Conservation (phyloP, 441 rosid species). For the Viola pubescens region DNA sequence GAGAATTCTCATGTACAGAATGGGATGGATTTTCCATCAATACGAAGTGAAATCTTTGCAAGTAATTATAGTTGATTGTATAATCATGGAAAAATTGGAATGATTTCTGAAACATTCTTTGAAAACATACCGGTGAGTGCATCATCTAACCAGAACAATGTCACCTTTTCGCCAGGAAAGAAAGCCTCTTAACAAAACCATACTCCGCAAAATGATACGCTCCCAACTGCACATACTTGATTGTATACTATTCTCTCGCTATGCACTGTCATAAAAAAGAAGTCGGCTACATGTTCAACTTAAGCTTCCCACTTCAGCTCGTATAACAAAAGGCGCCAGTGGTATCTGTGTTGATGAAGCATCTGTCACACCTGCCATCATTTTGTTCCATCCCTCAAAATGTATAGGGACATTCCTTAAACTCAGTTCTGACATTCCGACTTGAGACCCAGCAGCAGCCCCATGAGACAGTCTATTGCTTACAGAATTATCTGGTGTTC, state of each 20-base stretch:
- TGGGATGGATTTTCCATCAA: no score
- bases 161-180: slow-evolving; percentile 11
- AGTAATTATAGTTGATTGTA: no score
- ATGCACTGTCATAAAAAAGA: slow-evolving; percentile 3
- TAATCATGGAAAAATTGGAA: no score
- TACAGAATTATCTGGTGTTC: slow-evolving; percentile 18
- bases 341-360: slow-evolving; percentile 33
- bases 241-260: slow-evolving; percentile 14
- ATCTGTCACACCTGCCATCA: slow-evolving; percentile 34
- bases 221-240: slow-evolving; percentile 7
- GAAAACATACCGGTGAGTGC: slow-evolving; percentile 4
- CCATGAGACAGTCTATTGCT: slow-evolving; percentile 27
- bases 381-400: slow-evolving; percentile 33
- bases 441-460: slow-evolving; percentile 20
- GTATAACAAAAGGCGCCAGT: slow-evolving; percentile 37
- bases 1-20: no score
- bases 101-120: not conserved
- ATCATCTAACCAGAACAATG: slow-evolving; percentile 14
- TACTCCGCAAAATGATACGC: slow-evolving; percentile 9
- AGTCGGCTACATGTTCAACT: slow-evolving; percentile 20
- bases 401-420: slow-evolving; percentile 24
- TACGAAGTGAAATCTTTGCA: no score
- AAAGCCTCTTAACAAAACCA: slow-evolving; percentile 19
- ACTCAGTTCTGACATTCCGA: slow-evolving; percentile 37
- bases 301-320: slow-evolving; percentile 42